Conservation (phyloP, 768 basidiomycete species). For the Tricholoma sp. region DNA sequence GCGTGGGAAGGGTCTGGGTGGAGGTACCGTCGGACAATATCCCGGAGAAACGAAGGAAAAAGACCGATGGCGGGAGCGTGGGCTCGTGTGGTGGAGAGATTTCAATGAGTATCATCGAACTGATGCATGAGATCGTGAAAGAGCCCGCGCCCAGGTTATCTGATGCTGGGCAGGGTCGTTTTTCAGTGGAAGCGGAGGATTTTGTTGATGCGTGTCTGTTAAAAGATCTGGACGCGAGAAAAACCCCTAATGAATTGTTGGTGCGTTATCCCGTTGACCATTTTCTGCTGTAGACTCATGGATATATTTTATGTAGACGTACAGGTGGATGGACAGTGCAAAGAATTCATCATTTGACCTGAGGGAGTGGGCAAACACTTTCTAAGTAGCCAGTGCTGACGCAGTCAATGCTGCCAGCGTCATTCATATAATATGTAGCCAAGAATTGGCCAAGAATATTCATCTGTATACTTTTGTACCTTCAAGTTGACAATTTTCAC, state of each 20-base stretch:
- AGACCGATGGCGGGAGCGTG: constrained; percentile 83
- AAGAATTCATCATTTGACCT: constrained; percentile 57
- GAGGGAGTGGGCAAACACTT: constrained; percentile 73
- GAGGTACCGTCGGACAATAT: neutral
- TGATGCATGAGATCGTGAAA: constrained; percentile 97
- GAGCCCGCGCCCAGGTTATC: constrained; percentile 86
- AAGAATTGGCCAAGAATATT: too few species aligned
- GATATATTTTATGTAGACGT: constrained; percentile 39
- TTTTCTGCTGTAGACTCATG: neutral
- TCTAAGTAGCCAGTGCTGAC: constrained; percentile 28
- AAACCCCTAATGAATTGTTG: constrained; percentile 80
- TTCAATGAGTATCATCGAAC: constrained; percentile 96
- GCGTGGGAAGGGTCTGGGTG: neutral
- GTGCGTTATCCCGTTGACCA: constrained; percentile 36
- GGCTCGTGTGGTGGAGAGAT: constrained; percentile 85
- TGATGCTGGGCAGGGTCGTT: constrained; percentile 47
- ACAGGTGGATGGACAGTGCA: constrained; percentile 66
- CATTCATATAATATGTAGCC: too few species aligned
- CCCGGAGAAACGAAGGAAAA: constrained; percentile 30
- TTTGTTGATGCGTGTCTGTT: constrained; percentile 88
- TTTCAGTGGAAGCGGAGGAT: constrained; percentile 63
- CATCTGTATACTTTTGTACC: too few species aligned
- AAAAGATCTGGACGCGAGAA: constrained; percentile 81
- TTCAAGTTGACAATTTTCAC: too few species aligned
- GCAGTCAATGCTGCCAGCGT: too few species aligned